Base-by-base conservation (phyloP, 2,329 filamentous ascomycete species). In the Rhinocladiella similis region DNA sequence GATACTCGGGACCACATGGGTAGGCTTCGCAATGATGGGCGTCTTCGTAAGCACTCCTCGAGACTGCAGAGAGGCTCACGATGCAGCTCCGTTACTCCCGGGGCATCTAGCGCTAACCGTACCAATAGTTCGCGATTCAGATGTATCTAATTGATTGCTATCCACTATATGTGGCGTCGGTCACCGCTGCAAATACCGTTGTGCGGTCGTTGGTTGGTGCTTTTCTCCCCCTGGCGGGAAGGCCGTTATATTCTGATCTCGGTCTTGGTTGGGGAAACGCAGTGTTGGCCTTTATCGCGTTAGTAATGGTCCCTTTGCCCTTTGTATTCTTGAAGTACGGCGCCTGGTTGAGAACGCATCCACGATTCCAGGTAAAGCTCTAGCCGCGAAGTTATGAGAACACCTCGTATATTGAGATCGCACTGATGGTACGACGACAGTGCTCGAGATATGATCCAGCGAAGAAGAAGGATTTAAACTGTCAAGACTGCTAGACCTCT, bases 191-290 rank as follows among this genome's bases (percentile, higher is more conserved):
- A 0, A 59, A 67, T n/a, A 77, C 77, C 50, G 76, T 82, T 47
- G 59, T 77, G 12, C 64, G 65, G 3, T 79, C 74, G 7, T 60
- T 82, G 39, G 67, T 71, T 1, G 79, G 76, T 0, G 80, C 80
- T 54, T 57, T 73, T 12, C 80, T 82, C 38, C 79, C 80, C 0
- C 59, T 82, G 0, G 80, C 80, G 51, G 77, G 75, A 0, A 77
- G 77, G 1, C 56, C 49, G 1, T 69, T 74, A 67, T 75, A 73
- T 57, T 50, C 66, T 7, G 56, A 53, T 1, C 61, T 76, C 25
- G 72, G 70, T 0, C 68, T 71, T 36, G 73, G 72, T 1, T 73
- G 71, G 71, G 68, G 69, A 5, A 74, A 74, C 53, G 81, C 72
- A 42, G 56, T 77, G 18, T 66, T 81, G 36, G 79, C 74, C 0